A percentile compares a stretch with the other conserved stretches of the same genome.
These are phyloP conservation scores for Zizania latifolia DNA, from an alignment of 176 grass and related monocot species.

Conservation along the genomic window DNA sequence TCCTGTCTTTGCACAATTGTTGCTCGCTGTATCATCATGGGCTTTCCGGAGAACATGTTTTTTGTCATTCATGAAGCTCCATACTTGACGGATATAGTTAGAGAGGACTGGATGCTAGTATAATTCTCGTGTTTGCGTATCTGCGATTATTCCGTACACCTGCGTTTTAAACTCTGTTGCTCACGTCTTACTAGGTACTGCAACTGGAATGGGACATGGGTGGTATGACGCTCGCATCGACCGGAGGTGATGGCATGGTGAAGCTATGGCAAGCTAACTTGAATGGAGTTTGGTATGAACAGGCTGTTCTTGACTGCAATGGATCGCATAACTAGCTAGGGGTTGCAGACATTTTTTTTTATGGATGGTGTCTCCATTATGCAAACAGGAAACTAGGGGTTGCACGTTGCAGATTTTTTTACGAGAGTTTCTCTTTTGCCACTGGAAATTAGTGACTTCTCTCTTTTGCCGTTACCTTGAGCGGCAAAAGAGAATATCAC, in stretches of 20 bases:
- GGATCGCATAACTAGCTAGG: constrained; percentile 42
- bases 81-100: not conserved
- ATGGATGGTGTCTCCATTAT: too few species aligned
- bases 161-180: constrained; percentile 7
- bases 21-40: not conserved
- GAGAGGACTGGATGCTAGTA: not conserved
- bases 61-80: not conserved
- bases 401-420: too few species aligned
- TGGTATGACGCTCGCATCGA: constrained; percentile 89
- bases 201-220: constrained; percentile 95
- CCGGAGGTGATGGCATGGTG: constrained; percentile 67
- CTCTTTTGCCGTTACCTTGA: too few species aligned
- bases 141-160: too few species aligned
- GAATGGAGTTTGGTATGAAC: constrained; percentile 88
- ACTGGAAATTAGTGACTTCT: too few species aligned
- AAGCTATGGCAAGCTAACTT: constrained; percentile 86
- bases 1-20: not conserved
- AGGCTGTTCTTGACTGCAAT: constrained; percentile 63
- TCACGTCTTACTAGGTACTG: constrained; percentile 49
- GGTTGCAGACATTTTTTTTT: too few species aligned
- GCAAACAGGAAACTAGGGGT: too few species aligned
- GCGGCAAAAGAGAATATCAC: too few species aligned
- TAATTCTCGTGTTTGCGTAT: too few species aligned
- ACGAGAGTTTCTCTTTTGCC: too few species aligned
- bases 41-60: constrained; percentile 1